A percentile compares a stretch with the other conserved stretches of the same genome.
These are phyloP conservation scores for Mortierella sp. DNA, from an alignment of 371 early-diverging fungal species.

Conservation along the genomic window DNA sequence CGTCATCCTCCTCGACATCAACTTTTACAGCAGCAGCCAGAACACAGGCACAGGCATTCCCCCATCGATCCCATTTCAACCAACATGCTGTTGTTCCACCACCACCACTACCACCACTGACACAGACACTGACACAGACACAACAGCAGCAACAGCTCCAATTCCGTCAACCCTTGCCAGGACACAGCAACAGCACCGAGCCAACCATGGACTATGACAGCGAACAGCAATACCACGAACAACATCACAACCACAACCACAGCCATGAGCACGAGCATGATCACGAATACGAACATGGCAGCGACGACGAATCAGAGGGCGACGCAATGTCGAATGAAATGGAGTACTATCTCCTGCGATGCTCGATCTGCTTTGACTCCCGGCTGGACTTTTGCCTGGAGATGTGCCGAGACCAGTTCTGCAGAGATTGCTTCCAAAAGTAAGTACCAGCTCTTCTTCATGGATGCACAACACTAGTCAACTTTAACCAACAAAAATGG, in stretches of 20 bases:
- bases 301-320: conserved; percentile 48
- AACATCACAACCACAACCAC: conserved; percentile 15
- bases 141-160: neutral
- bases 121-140: neutral
- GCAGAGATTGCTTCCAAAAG: conserved; percentile 74
- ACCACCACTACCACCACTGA: neutral
- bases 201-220: neutral
- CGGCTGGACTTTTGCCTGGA: conserved; percentile 75
- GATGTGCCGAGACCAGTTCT: conserved; percentile 76
- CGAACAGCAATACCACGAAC: neutral
- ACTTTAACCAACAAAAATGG: neutral
- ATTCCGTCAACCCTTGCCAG: neutral
- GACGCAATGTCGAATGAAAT: conserved; percentile 57
- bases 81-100: neutral
- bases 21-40: neutral
- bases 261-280: conserved; percentile 14
- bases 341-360: conserved; percentile 72
- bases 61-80: neutral
- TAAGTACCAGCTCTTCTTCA: conserved; percentile 23
- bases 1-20: neutral
- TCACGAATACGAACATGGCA: conserved; percentile 31
- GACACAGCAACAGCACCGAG: neutral
- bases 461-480: neutral
- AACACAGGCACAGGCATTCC: neutral
- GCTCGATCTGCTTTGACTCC: conserved; percentile 79